phyloP scores from a whole-genome alignment of 1,284 basidiomycete species.

The Ustilago cynodontis region DNA sequence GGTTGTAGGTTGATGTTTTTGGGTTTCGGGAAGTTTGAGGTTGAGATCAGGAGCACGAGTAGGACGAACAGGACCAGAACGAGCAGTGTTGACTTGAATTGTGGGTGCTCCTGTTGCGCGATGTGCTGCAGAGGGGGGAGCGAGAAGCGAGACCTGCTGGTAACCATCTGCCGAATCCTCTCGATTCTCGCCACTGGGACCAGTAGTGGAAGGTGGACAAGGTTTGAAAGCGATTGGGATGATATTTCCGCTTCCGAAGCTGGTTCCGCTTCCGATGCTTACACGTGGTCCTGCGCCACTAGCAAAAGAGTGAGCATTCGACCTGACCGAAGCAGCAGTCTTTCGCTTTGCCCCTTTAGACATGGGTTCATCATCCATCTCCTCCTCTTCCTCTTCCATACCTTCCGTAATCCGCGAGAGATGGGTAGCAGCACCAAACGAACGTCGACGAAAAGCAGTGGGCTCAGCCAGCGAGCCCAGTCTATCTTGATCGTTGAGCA shows the following conservation, averaged over 20 bases:
- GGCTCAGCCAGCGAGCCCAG: slow-evolving; percentile 48
- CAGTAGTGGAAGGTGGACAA: background rate
- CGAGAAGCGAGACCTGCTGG: slow-evolving; percentile 8
- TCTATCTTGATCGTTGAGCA: slow-evolving; percentile 24
- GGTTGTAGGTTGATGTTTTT: slow-evolving; percentile 11
- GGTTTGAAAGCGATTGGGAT: slow-evolving; percentile 52
- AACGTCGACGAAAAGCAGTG: slow-evolving; percentile 34
- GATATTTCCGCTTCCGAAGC: slow-evolving; percentile 41
- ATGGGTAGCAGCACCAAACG: slow-evolving; percentile 56
- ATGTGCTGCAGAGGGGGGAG: slow-evolving; percentile 35
- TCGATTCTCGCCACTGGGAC: background rate
- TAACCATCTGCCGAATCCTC: slow-evolving; percentile 1
- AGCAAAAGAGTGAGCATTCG: slow-evolving; percentile 13
- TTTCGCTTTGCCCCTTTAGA: slow-evolving; percentile 11
- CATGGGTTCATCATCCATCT: slow-evolving; percentile 3
- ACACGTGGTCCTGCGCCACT: slow-evolving; percentile 39
- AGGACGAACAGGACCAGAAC: slow-evolving; percentile 34
- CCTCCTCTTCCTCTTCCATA: slow-evolving; percentile 49
- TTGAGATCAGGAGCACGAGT: slow-evolving; percentile 53
- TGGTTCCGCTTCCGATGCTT: slow-evolving; percentile 42
- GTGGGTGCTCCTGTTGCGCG: slow-evolving; percentile 32
- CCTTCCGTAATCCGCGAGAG: slow-evolving; percentile 56
- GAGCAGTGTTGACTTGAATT: slow-evolving; percentile 31
- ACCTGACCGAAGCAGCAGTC: slow-evolving; percentile 17
- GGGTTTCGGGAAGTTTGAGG: slow-evolving; percentile 36